Evolutionary conservation across 495 filamentous ascomycete species (phyloP).

Genomic region (Zalerion maritima): DNA sequence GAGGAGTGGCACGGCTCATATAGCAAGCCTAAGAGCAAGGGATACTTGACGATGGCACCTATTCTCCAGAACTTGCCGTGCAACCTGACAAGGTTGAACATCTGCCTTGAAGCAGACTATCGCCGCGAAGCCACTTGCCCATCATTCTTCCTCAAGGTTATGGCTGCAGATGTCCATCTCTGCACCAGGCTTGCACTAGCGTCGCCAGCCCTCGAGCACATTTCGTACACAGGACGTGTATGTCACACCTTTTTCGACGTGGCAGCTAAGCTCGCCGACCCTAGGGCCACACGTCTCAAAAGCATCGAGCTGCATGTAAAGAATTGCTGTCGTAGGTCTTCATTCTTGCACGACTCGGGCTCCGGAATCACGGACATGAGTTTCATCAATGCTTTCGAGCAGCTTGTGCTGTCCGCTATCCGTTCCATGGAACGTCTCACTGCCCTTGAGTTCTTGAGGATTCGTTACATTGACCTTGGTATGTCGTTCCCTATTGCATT

Average conservation of each 20-base stretch:
- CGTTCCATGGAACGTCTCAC: constrained; percentile 37
- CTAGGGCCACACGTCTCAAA: constrained; percentile 34
- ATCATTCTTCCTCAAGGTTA: constrained; percentile 38
- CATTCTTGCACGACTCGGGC: constrained; percentile 39
- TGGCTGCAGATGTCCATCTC: constrained; percentile 36
- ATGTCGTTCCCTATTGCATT: constrained; percentile 16
- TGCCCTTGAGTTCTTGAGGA: constrained; percentile 41
- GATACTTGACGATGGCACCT: constrained; percentile 47
- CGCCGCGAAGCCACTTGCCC: constrained; percentile 41
- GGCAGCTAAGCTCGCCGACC: constrained; percentile 22
- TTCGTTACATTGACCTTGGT: constrained; percentile 61
- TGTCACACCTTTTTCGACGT: constrained; percentile 45
- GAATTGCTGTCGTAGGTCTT: constrained; percentile 46
- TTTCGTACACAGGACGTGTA: constrained; percentile 52
- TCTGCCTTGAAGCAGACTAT: constrained; percentile 55
- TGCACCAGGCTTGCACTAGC: constrained; percentile 40
- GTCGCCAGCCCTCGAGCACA: constrained; percentile 42
- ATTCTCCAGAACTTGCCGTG: constrained; percentile 37
- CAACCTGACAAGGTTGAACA: constrained; percentile 42
- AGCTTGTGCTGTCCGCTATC: constrained; percentile 45
- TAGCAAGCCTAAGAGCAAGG: constrained; percentile 52
- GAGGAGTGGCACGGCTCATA: constrained; percentile 60
- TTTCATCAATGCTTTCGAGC: constrained; percentile 53
- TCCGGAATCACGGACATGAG: constrained; percentile 51
- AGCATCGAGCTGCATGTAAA: constrained; percentile 55